Evolutionary conservation across 2,329 filamentous ascomycete genomes (phyloP), one percentile per base, ranked within the genome.

Genomic region (Paracorniculantispora psalliotae): DNA sequence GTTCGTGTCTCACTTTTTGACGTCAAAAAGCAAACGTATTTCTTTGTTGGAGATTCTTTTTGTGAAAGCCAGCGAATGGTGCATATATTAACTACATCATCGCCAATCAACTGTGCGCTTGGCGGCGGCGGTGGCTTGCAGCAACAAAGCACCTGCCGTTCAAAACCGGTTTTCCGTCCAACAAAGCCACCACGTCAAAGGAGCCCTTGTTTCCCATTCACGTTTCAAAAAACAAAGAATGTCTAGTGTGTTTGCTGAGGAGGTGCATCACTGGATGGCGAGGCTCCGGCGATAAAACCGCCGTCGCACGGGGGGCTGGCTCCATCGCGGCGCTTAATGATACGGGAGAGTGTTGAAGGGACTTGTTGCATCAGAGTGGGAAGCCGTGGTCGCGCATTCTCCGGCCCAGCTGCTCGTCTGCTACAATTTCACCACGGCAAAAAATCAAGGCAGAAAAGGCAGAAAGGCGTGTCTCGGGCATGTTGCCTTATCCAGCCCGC

Each of bases 71-170:
- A 54, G 25, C 23, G 9, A 12, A 48, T 19, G 57, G 23, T 9
- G 26, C 26, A 33, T 51, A 55, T 46, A 28, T 50, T 21, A 39
- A 57, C 47, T 43, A 44, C 53, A 57, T 50, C 57, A 53, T 39
- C 23, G n/a, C 49, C 57, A 59, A 56, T 56, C 52, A 56, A 33
- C 21, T 30, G 23, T 30, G 46, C 28, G 12, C 23, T 30, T 3
- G 46, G 39, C n/a, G 41, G 54, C n/a, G n/a, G 21, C 21, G 37
- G 46, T 59, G 41, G 57, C 41, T 52, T 52, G 54, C 41, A 54
- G 28, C 23, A 5, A 15, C 4, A 30, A 46, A 19, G 6, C n/a
- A 8, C 12, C 37, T 15, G 44, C n/a, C 8, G 17, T 21, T 10
- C 37, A 56, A 35, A 56, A 56, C 25, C 43, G 25, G 53, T 47